Conservation (phyloP, 805 yeast genomes). For the Starmerella vitae region DNA sequence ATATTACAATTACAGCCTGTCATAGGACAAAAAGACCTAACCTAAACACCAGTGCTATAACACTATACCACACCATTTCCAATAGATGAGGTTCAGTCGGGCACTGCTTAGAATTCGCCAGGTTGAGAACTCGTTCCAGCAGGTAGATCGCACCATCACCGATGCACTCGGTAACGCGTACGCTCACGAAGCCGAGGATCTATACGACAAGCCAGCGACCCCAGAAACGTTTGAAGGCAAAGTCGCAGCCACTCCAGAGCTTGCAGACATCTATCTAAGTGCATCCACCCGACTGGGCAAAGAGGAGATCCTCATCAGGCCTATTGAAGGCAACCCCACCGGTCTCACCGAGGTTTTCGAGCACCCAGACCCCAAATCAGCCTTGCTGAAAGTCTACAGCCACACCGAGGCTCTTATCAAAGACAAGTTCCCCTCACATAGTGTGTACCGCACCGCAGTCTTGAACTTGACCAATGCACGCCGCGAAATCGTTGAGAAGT, state of each 20-base stretch:
- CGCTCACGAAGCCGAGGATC: conserved; percentile 16
- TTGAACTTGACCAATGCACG: conserved; percentile 60
- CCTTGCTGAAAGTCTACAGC: conserved; percentile 54
- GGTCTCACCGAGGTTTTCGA: conserved; percentile 67
- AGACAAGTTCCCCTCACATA: conserved; percentile 50
- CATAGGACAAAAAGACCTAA: no score
- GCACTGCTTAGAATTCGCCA: conserved; percentile 14
- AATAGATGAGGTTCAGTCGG: conserved; percentile 20
- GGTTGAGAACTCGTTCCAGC: conserved; percentile 15
- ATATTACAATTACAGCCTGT: no score
- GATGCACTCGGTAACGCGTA: conserved; percentile 16
- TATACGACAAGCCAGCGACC: conserved; percentile 12
- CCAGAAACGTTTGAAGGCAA: conserved; percentile 18
- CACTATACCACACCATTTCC: no score
- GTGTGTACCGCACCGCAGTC: conserved; percentile 65
- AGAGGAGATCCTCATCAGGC: conserved; percentile 35
- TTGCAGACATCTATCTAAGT: conserved; percentile 20
- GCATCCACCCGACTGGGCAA: conserved; percentile 19
- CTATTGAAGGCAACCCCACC: conserved; percentile 58
- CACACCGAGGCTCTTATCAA: conserved; percentile 49
- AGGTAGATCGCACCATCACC: conserved; percentile 18
- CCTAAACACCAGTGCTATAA: no score
- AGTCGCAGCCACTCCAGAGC: conserved; percentile 22
- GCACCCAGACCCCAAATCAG: conserved; percentile 77
- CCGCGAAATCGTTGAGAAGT: conserved; percentile 47